phyloP scores from a whole-genome alignment of 352 stramenopile species.

The Phytophthora aleatoria region DNA sequence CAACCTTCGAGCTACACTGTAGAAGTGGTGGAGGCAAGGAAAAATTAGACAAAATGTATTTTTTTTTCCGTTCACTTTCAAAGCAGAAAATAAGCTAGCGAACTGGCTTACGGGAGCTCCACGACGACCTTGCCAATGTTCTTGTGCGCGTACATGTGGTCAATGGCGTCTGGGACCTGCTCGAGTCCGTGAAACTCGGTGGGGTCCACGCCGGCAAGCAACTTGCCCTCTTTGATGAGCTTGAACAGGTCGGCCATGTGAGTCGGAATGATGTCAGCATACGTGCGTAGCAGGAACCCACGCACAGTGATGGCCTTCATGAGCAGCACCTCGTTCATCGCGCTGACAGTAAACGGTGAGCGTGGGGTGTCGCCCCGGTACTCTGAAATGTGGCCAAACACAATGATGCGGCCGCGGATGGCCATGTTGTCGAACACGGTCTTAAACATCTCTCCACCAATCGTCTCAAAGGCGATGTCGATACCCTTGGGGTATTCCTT shows the following conservation, averaged over 20 bases:
- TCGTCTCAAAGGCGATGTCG: conserved; percentile 38
- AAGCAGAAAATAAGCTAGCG: no score
- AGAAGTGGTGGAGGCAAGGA: no score
- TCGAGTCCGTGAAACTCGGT: conserved; percentile 55
- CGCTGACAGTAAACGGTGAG: conserved; percentile 29
- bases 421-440: conserved; percentile 50
- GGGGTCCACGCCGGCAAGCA: conserved; percentile 47
- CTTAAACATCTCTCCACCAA: conserved; percentile 44
- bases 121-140: conserved; percentile 82
- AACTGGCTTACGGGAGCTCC: conserved; percentile 39
- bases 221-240: conserved; percentile 53
- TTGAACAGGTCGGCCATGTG: conserved; percentile 52
- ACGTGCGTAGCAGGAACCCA: conserved; percentile 46
- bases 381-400: conserved; percentile 49
- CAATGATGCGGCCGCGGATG: conserved; percentile 43
- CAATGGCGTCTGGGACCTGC: conserved; percentile 51
- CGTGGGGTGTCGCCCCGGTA: conserved; percentile 35
- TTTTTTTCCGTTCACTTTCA: no score
- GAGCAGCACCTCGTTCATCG: conserved; percentile 36
- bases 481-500: conserved; percentile 38
- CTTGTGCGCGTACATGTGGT: conserved; percentile 69
- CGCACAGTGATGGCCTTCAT: conserved; percentile 46
- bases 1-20: not conserved
- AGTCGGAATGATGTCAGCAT: conserved; percentile 38
- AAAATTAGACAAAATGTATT: no score